These are phyloP conservation scores for Mycoemilia scoparia DNA, from an alignment of 192 early-diverging fungal genomes.

Conservation along the genomic window DNA sequence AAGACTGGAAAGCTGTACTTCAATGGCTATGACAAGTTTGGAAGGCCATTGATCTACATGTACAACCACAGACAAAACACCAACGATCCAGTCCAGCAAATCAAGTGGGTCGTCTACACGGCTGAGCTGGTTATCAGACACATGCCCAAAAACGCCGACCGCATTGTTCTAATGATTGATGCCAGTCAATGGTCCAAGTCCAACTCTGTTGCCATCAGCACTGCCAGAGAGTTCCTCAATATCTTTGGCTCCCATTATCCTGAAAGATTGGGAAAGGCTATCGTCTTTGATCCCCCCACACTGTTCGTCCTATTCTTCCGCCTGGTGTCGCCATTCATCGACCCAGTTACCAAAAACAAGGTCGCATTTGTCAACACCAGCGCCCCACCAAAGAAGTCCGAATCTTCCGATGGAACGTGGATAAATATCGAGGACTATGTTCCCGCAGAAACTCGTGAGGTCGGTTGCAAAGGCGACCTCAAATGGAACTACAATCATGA, in stretches of 20 bases:
- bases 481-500: conserved; percentile 48
- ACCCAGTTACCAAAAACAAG: conserved; percentile 76
- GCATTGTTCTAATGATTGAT: conserved; percentile 64
- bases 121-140: conserved; percentile 58
- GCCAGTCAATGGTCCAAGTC: conserved; percentile 47
- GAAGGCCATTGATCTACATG: conserved; percentile 61
- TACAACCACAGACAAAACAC: conserved; percentile 66
- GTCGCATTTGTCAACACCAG: conserved; percentile 65
- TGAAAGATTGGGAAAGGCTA: conserved; percentile 53
- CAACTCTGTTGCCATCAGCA: conserved; percentile 46
- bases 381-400: conserved; percentile 7
- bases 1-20: conserved; percentile 69
- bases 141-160: conserved; percentile 53
- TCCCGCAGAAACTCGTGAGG: conserved; percentile 29
- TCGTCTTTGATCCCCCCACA: conserved; percentile 66
- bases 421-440: conserved; percentile 19
- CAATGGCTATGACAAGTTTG: conserved; percentile 61
- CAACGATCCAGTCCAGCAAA: conserved; percentile 46
- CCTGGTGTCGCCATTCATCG: conserved; percentile 73
- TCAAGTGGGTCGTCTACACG: conserved; percentile 65
- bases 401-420: conserved; percentile 15
- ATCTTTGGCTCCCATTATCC: conserved; percentile 79
- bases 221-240: conserved; percentile 61
- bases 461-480: conserved; percentile 53
- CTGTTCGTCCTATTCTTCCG: conserved; percentile 71